These are phyloP conservation scores for Phytophthora megakarya DNA, from an alignment of 352 stramenopile genomes.

Conservation along the genomic window DNA sequence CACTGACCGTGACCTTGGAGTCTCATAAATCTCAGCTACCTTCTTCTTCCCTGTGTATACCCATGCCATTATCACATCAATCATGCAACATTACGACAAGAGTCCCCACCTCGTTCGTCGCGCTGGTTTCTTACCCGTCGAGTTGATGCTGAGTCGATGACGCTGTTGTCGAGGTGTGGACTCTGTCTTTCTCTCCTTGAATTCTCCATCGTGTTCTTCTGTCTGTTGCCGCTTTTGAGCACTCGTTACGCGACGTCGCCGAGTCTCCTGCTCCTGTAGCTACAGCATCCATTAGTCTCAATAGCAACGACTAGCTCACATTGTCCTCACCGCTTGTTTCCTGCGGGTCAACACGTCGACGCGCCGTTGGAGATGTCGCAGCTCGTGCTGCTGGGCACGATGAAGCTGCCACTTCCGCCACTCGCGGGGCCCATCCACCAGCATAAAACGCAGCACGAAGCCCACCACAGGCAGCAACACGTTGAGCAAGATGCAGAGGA, in stretches of 20 bases:
- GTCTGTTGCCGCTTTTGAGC: conserved; percentile 20
- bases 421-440: conserved; percentile 39
- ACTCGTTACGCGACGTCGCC: conserved; percentile 15
- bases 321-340: conserved; percentile 27
- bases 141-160: conserved; percentile 46
- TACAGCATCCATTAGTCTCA: neutral
- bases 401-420: conserved; percentile 44
- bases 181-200: neutral
- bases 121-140: conserved; percentile 39
- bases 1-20: neutral
- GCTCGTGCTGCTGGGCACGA: conserved; percentile 47
- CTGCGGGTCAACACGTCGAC: conserved; percentile 33
- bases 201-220: too few species aligned
- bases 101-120: conserved; percentile 21
- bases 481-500: conserved; percentile 49
- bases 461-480: conserved; percentile 41
- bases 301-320: neutral
- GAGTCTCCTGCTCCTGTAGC: conserved; percentile 32
- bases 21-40: conserved; percentile 17
- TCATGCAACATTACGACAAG: neutral
- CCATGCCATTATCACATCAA: conserved; percentile 12
- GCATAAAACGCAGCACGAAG: conserved; percentile 36
- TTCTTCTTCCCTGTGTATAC: conserved; percentile 18
- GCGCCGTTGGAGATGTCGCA: conserved; percentile 40
- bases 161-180: conserved; percentile 15